A percentile compares a stretch with the other conserved stretches of the same genome.
Conservation (phyloP, 176 grass and related monocot genomes). For the Eleusine coracana region DNA sequence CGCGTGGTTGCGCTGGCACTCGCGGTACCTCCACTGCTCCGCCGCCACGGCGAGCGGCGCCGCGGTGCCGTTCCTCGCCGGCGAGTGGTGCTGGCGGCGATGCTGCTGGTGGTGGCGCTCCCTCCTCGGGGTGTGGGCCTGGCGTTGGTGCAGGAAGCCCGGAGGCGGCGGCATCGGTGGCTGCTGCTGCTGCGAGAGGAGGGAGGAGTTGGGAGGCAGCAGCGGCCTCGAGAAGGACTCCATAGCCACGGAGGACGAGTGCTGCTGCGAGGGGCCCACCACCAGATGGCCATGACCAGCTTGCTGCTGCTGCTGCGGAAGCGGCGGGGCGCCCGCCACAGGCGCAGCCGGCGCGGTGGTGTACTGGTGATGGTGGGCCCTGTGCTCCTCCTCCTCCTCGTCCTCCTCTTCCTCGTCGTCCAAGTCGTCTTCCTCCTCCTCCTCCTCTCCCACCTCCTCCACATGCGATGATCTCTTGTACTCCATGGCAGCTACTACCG, state of each 20-base stretch:
- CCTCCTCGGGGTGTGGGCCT: constrained; percentile 39
- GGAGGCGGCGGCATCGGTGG: constrained; percentile 12
- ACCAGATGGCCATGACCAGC: constrained; percentile 24
- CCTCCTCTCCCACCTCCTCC: constrained; percentile 49
- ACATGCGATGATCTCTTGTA: constrained; percentile 61
- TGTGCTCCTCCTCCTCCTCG: constrained; percentile 26
- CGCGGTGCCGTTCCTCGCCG: constrained; percentile 44
- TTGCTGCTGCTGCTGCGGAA: constrained; percentile 13
- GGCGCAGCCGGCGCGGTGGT: constrained; percentile 29
- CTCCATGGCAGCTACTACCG: constrained; percentile 48
- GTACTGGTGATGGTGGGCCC: constrained; percentile 38
- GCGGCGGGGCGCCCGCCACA: neutral
- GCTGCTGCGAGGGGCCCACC: neutral
- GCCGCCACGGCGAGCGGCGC: constrained; percentile 13
- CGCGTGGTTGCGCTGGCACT: constrained; percentile 84
- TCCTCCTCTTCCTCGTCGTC: constrained; percentile 36
- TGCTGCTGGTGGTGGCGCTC: constrained; percentile 24
- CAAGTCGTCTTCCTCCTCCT: constrained; percentile 15
- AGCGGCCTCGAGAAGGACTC: constrained; percentile 62
- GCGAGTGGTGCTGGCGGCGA: constrained; percentile 45
- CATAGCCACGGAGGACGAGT: constrained; percentile 13
- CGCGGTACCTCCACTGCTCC: constrained; percentile 67
- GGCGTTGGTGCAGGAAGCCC: constrained; percentile 25
- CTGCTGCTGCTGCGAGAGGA: constrained; percentile 40
- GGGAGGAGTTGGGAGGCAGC: constrained; percentile 71